phyloP scores from a whole-genome alignment of 805 yeast species.

The Schizosaccharomyces lindneri region DNA sequence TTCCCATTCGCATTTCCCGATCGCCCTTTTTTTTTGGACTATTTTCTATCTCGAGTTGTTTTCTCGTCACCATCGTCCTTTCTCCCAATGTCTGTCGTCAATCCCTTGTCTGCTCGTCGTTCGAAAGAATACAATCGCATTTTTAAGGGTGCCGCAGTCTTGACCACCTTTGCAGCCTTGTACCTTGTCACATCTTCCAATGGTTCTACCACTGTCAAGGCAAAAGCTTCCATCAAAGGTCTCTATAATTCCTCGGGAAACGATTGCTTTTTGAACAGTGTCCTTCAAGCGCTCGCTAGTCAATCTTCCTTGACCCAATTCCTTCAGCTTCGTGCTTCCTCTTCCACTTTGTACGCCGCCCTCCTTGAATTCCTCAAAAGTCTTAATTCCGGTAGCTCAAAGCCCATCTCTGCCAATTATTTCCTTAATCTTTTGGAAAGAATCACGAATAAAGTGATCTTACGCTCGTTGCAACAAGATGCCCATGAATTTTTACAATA shows the following conservation, averaged over 20 bases:
- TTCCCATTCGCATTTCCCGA: no score
- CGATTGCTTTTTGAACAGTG: neutral
- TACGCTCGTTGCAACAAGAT: constrained; percentile 42
- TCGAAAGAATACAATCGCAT: neutral
- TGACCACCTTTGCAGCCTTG: neutral
- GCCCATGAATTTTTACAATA: constrained; percentile 97
- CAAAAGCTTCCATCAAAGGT: neutral
- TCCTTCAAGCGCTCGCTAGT: neutral
- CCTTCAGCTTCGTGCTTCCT: neutral
- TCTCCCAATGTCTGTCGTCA: neutral
- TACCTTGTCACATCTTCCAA: neutral
- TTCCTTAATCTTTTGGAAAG: neutral
- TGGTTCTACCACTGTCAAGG: neutral
- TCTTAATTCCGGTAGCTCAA: neutral
- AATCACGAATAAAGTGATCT: neutral
- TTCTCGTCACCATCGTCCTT: neutral
- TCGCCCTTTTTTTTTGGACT: no score
- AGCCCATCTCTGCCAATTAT: neutral
- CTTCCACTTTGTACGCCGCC: neutral
- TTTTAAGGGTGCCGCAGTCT: neutral
- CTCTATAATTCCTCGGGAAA: neutral
- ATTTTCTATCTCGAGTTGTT: neutral
- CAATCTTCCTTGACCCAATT: neutral
- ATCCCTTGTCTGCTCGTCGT: neutral
- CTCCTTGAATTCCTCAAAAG: neutral